A percentile compares a stretch with the other conserved stretches of the same genome.
These are phyloP conservation scores for Podila verticillata DNA, from an alignment of 192 early-diverging fungal genomes.

Conservation along the genomic window DNA sequence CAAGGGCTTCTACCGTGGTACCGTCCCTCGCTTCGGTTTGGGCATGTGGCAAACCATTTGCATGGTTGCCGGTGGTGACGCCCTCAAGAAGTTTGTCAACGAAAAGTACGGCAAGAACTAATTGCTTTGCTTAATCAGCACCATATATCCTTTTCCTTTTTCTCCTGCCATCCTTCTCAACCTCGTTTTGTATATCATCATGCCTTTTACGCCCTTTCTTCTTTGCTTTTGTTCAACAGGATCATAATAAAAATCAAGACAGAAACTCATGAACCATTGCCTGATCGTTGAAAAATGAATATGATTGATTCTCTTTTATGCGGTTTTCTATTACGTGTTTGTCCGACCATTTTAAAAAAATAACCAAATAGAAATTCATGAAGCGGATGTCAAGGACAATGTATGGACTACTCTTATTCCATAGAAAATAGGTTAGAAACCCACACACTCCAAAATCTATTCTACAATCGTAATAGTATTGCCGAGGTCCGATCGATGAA, in stretches of 20 bases:
- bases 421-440: not conserved
- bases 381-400: no score
- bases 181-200: not conserved
- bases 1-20: slow-evolving; percentile 92
- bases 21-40: slow-evolving; percentile 80
- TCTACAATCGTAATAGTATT: not conserved
- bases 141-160: not conserved
- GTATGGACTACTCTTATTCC: no score
- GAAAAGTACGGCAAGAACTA: slow-evolving; percentile 34
- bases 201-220: not conserved
- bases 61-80: slow-evolving; percentile 81
- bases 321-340: no score
- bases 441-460: not conserved
- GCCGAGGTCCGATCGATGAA: no score
- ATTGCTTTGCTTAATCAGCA: not conserved
- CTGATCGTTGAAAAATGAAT: no score
- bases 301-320: no score
- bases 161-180: not conserved
- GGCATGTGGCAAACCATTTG: slow-evolving; percentile 89
- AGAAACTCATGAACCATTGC: not conserved
- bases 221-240: not conserved
- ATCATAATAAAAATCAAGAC: not conserved
- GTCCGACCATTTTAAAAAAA: no score
- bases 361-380: no score
- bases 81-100: slow-evolving; percentile 52